Base-by-base conservation (phyloP, 2,329 filamentous ascomycete species). In the Colletotrichum horii region DNA sequence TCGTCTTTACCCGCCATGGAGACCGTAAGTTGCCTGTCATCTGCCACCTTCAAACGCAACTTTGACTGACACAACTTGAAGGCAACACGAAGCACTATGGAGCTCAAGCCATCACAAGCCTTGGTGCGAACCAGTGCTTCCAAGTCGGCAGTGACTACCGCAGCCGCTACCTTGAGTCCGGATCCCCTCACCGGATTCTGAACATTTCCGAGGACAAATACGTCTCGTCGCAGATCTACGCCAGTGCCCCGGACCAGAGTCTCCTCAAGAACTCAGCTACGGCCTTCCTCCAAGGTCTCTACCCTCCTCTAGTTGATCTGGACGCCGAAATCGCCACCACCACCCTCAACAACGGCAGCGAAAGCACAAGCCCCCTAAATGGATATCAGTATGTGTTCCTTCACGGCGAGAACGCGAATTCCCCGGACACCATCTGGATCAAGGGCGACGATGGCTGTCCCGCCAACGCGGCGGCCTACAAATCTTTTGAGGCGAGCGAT, bases 341-440 rank as follows among this genome's bases (percentile, higher is more conserved):
- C 48, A 80, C 78, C 4, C 81, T 84, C 24, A 82, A 82, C 77
- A 83, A 72, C 55, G 72, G 68, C 24, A 71, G 72, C 26, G 38
- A 38, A 6, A 75, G 72, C 62, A 71, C 30, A 30, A 72, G 62
- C 30, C 68, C 68, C 19, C 79, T 83, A 12, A 79, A 81, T 16
- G 82, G 83, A 4, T 84, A 84, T 71, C 83, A 84, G 70, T 84
- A 84, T 32, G 82, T 84, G 19, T 74, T 81, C 4, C 77, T 84
- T 12, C 80, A 83, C 15, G 80, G 80, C 55, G 76, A 81, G 64
- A 80, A 79, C 68, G 78, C 80, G 28, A 80, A 83, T 43, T 83
- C 82, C 11, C 82, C 82, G 9, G 81, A 83, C 61, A 83, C 81
- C 14, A 83, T 84, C 64, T 84, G 83, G 83, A 83, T 84, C 78